Percentiles rank a stretch among this genome's conserved stretches.
Conservation (phyloP, 495 filamentous ascomycete species). For the Penicillium bialowiezense region DNA sequence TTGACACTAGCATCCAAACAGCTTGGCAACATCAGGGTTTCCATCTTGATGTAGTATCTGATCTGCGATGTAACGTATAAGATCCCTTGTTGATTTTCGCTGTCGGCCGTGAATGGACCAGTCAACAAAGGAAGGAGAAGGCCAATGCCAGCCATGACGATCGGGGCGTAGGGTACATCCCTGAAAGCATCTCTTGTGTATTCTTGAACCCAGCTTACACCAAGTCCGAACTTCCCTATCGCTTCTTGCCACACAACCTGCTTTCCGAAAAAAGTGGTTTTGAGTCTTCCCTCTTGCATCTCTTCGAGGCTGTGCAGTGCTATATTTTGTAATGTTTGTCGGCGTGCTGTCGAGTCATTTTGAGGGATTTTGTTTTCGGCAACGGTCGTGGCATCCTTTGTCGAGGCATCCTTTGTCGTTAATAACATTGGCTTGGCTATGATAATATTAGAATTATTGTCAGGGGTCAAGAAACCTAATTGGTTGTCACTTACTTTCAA, state of each 20-base stretch:
- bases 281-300: background rate
- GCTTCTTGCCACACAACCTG: conserved; percentile 1
- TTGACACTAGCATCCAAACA: background rate
- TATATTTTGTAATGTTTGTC: too few species aligned
- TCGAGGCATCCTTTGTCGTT: too few species aligned
- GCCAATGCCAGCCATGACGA: conserved; percentile 8
- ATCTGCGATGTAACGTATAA: conserved; percentile 11
- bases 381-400: too few species aligned
- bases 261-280: conserved; percentile 5
- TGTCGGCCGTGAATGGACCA: background rate
- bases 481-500: too few species aligned
- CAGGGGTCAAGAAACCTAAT: too few species aligned
- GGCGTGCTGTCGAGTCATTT: too few species aligned
- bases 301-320: too few species aligned
- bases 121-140: conserved; percentile 4
- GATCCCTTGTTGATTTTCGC: conserved; percentile 3
- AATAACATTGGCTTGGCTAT: too few species aligned
- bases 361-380: too few species aligned
- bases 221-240: background rate
- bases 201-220: conserved; percentile 3
- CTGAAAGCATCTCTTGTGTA: conserved; percentile 7
- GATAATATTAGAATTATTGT: too few species aligned
- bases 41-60: conserved; percentile 6
- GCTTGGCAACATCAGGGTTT: background rate
- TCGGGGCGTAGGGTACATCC: conserved; percentile 9